Evolutionary conservation across 257 asterid genomes (phyloP).

Genomic region (Solanum piurae): DNA sequence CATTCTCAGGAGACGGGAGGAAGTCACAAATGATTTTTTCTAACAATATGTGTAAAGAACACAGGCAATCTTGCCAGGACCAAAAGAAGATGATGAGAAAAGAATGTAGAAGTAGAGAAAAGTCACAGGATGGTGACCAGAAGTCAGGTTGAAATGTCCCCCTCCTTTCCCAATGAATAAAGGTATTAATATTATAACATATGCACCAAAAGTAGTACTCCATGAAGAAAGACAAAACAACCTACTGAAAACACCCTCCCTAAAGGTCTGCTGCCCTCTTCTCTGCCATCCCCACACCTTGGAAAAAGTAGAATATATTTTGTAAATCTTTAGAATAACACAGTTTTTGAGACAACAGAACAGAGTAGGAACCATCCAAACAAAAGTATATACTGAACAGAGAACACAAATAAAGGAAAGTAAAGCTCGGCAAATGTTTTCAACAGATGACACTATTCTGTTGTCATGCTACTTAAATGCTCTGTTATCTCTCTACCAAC

Average conservation of each 20-base stretch:
- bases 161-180: background rate
- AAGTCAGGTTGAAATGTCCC: background rate
- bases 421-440: background rate
- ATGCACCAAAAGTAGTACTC: background rate
- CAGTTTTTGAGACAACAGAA: background rate
- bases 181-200: background rate
- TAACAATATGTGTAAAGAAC: background rate
- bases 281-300: background rate
- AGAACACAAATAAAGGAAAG: background rate
- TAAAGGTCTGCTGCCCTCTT: background rate
- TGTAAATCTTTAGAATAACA: background rate
- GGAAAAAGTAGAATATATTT: background rate
- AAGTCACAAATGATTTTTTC: background rate
- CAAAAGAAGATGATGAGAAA: background rate
- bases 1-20: background rate
- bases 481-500: background rate
- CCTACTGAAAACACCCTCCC: background rate
- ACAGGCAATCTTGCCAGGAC: background rate
- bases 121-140: background rate
- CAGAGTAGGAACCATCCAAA: background rate
- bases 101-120: background rate
- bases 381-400: background rate
- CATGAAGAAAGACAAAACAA: background rate
- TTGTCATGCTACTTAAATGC: background rate
- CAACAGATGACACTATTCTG: background rate